Conservation (phyloP, 2,329 filamentous ascomycete species). For the Pseudocercospora ulei region DNA sequence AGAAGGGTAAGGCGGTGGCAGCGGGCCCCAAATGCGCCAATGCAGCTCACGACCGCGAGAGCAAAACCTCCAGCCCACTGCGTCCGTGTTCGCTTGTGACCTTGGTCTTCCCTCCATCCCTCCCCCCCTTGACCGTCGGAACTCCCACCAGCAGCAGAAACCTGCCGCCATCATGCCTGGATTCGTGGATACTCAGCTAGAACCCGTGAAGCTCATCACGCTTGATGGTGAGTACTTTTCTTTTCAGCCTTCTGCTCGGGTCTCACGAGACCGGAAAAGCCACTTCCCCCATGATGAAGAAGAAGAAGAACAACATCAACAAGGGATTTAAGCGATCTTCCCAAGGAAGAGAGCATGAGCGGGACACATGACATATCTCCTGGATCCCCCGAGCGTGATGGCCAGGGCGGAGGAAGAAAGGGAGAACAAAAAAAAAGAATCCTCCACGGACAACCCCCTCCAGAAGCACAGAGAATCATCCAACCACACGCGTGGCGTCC, state of each 20-base stretch:
- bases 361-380: slow-evolving; percentile 1
- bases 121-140: not conserved
- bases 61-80: slow-evolving; percentile 5
- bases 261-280: not conserved
- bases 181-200: slow-evolving; percentile 25
- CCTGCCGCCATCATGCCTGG: slow-evolving; percentile 15
- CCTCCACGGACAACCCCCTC: slow-evolving; percentile 2
- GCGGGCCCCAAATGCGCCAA: slow-evolving; percentile 7
- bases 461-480: no score
- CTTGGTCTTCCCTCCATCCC: not conserved
- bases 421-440: not conserved
- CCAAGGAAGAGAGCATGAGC: slow-evolving; percentile 1
- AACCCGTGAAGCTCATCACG: slow-evolving; percentile 32
- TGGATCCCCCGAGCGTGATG: slow-evolving; percentile 5
- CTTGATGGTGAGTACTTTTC: slow-evolving; percentile 30
- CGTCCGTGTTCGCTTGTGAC: not conserved
- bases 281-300: slow-evolving; percentile 2
- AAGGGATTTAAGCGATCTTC: slow-evolving; percentile 12
- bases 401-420: slow-evolving; percentile 1
- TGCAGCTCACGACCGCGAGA: slow-evolving; percentile 5
- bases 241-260: not conserved
- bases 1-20: slow-evolving; percentile 8
- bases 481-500: no score
- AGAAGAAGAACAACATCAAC: slow-evolving; percentile 8
- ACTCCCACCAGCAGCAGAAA: not conserved